These are phyloP conservation scores for Fraxinus sp. DNA, from an alignment of 305 asterid genomes.

Conservation along the genomic window DNA sequence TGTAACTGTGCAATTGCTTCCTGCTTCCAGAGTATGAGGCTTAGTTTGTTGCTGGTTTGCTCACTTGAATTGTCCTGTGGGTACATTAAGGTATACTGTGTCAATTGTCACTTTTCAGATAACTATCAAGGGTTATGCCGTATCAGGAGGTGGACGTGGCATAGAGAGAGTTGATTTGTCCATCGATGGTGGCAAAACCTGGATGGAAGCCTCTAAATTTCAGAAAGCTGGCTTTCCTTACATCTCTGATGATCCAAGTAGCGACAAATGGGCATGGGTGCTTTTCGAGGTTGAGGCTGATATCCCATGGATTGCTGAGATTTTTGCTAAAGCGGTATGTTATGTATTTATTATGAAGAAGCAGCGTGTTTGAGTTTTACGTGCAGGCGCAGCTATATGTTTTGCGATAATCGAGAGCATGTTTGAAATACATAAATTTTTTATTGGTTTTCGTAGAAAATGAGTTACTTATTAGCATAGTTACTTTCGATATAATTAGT, in stretches of 20 bases:
- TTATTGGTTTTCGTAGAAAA: not conserved
- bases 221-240: constrained; percentile 69
- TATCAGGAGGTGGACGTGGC: constrained; percentile 95
- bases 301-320: constrained; percentile 53
- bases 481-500: not conserved
- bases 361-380: not conserved
- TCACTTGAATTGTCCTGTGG: not conserved
- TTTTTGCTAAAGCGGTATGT: constrained; percentile 91
- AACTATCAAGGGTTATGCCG: constrained; percentile 80
- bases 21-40: not conserved
- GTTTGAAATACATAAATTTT: too few species aligned
- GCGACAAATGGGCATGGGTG: constrained; percentile 98
- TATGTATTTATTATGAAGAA: not conserved
- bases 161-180: constrained; percentile 89
- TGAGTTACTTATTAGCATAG: too few species aligned
- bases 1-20: not conserved
- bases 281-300: constrained; percentile 79
- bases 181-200: constrained; percentile 78
- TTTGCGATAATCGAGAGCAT: not conserved
- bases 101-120: constrained; percentile 41
- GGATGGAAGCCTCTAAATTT: constrained; percentile 78
- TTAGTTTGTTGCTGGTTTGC: not conserved
- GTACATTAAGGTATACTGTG: not conserved
- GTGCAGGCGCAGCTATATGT: not conserved
- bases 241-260: constrained; percentile 50